Conservation (phyloP, 441 rosid species). For the Syzygium malaccense region DNA sequence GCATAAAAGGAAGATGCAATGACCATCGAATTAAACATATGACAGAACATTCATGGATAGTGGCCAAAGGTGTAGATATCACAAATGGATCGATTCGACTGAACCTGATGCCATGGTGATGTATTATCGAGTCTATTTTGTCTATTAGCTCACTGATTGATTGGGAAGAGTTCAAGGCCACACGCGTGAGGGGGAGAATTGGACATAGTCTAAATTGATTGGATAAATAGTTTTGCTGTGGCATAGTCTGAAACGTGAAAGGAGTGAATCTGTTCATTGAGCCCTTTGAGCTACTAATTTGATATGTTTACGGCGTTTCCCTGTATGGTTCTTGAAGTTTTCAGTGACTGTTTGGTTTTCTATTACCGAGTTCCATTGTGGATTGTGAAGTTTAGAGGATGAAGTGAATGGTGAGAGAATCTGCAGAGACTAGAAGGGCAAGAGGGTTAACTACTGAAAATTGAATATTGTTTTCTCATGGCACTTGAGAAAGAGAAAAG, state of each 20-base stretch:
- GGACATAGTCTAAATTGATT: too few species aligned
- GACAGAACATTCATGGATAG: neutral
- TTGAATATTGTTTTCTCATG: neutral
- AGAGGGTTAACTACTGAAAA: neutral
- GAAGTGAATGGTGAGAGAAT: neutral
- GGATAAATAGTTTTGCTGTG: neutral
- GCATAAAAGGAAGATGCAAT: neutral
- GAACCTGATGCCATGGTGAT: neutral
- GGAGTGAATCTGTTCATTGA: neutral
- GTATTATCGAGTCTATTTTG: neutral
- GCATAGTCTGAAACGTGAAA: neutral
- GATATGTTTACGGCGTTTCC: neutral
- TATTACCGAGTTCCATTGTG: accelerated
- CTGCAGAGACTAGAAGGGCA: neutral
- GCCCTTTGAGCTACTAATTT: neutral
- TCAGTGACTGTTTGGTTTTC: neutral
- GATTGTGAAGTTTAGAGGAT: neutral
- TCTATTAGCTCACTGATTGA: too few species aligned
- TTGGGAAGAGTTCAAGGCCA: too few species aligned
- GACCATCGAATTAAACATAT: neutral
- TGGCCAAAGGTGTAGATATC: neutral
- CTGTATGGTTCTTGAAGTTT: neutral
- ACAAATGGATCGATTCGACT: neutral
- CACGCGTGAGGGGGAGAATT: too few species aligned
- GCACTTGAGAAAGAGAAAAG: neutral